Evolutionary conservation across 495 filamentous ascomycete species (phyloP).

Genomic region (Apiosordaria backusii): DNA sequence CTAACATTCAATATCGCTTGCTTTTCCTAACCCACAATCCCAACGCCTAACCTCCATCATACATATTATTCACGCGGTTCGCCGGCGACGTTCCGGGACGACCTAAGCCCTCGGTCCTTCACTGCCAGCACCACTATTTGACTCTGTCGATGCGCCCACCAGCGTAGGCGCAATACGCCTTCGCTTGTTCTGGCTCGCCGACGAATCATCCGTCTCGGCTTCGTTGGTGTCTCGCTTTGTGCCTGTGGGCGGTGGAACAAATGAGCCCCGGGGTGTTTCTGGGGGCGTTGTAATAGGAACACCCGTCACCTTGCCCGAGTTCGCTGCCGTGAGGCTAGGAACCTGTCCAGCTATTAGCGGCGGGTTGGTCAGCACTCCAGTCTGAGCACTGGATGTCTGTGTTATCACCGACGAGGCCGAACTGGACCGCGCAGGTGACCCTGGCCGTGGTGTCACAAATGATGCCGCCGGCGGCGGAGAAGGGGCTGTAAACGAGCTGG

Average conservation of each 20-base stretch:
- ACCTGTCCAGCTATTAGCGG: constrained; percentile 70
- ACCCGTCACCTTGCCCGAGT: constrained; percentile 55
- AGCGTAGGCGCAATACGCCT: constrained; percentile 75
- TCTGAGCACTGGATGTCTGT: constrained; percentile 34
- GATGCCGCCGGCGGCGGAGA: constrained; percentile 49
- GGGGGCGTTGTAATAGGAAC: constrained; percentile 70
- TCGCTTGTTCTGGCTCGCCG: constrained; percentile 57
- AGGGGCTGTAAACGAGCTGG: constrained; percentile 51
- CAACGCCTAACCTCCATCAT: neutral
- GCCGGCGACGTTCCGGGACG: neutral
- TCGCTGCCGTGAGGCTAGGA: constrained; percentile 67
- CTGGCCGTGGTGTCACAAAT: constrained; percentile 54
- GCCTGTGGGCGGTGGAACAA: constrained; percentile 42
- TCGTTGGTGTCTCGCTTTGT: constrained; percentile 61
- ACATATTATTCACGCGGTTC: neutral
- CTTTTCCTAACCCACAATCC: neutral
- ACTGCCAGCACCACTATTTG: constrained; percentile 2
- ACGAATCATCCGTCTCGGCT: constrained; percentile 43
- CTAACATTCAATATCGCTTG: neutral
- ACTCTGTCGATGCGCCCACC: constrained; percentile 34
- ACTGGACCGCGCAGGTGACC: constrained; percentile 76
- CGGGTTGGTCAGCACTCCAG: constrained; percentile 63
- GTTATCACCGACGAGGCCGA: constrained; percentile 84
- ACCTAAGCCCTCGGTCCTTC: constrained; percentile 24
- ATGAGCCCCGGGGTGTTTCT: constrained; percentile 62